These are phyloP conservation scores for Pestalotiopsis sp. DNA, from an alignment of 2,329 filamentous ascomycete genomes.

Conservation along the genomic window DNA sequence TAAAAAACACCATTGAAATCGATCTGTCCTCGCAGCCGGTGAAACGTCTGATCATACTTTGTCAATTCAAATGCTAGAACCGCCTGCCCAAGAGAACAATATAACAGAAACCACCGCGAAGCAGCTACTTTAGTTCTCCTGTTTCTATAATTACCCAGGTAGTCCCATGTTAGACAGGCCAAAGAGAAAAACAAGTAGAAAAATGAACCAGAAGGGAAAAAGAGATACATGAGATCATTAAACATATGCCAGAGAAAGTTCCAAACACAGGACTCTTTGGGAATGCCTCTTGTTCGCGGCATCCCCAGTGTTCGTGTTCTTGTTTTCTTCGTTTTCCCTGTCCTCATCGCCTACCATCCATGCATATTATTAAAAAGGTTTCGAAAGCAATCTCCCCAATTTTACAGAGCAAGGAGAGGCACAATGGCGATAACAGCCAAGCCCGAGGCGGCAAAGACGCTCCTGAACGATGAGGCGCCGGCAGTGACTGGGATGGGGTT, in stretches of 20 bases:
- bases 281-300: not conserved
- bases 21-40: not conserved
- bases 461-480: slow-evolving; percentile 29
- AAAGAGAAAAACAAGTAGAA: not conserved
- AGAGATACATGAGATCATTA: slow-evolving; percentile 5
- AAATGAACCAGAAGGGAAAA: not conserved
- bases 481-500: slow-evolving; percentile 23
- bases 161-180: not conserved
- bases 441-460: slow-evolving; percentile 26
- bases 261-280: not conserved
- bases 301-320: not conserved
- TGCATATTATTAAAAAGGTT: not conserved
- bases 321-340: not conserved
- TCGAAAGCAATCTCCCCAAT: slow-evolving; percentile 11
- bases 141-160: slow-evolving; percentile 1
- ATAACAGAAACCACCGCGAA: not conserved
- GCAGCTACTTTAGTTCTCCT: not conserved
- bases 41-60: not conserved
- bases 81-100: not conserved
- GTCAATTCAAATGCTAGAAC: not conserved
- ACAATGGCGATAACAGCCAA: slow-evolving; percentile 31
- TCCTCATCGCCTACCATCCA: not conserved
- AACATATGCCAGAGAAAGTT: slow-evolving; percentile 5
- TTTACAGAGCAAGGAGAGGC: slow-evolving; percentile 30
- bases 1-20: not conserved